These are phyloP conservation scores for Brassica cretica DNA, from an alignment of 345 rosid genomes.

Conservation along the genomic window DNA sequence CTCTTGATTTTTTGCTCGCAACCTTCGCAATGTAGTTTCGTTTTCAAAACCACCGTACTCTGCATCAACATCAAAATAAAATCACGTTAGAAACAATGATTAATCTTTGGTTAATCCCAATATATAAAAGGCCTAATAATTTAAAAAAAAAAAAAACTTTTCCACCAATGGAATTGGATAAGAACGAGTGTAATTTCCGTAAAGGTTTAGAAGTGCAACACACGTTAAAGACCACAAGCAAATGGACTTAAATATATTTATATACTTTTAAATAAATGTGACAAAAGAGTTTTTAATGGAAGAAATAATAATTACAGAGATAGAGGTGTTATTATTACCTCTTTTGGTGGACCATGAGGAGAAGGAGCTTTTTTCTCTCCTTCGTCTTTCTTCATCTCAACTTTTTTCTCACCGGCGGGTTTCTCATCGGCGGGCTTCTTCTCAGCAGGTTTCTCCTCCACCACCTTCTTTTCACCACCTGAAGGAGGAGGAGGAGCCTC, in stretches of 20 bases:
- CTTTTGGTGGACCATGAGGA: conserved; percentile 37
- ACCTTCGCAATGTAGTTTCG: conserved; percentile 69
- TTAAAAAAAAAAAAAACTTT: too few species aligned
- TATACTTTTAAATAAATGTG: neutral
- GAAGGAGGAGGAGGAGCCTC: conserved; percentile 35
- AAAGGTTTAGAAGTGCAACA: conserved; percentile 34
- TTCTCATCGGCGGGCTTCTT: conserved; percentile 45
- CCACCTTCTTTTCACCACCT: conserved; percentile 37
- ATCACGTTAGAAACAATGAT: conserved; percentile 16
- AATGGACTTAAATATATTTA: conserved; percentile 6
- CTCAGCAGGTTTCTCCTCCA: conserved; percentile 43
- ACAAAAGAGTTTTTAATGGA: neutral
- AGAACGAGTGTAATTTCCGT: conserved; percentile 33
- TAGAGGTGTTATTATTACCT: conserved; percentile 13
- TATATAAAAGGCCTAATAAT: neutral
- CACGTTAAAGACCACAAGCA: conserved; percentile 37
- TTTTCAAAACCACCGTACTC: conserved; percentile 63
- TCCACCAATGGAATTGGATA: neutral
- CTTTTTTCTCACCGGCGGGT: conserved; percentile 26
- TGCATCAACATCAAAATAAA: too few species aligned
- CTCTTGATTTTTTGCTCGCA: conserved; percentile 59
- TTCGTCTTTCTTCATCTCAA: conserved; percentile 42
- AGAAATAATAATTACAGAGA: neutral
- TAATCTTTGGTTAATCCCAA: neutral
- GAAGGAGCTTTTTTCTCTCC: conserved; percentile 49